Evolutionary conservation across 495 filamentous ascomycete genomes (phyloP).

Genomic region (Trichoderma asperelloides): DNA sequence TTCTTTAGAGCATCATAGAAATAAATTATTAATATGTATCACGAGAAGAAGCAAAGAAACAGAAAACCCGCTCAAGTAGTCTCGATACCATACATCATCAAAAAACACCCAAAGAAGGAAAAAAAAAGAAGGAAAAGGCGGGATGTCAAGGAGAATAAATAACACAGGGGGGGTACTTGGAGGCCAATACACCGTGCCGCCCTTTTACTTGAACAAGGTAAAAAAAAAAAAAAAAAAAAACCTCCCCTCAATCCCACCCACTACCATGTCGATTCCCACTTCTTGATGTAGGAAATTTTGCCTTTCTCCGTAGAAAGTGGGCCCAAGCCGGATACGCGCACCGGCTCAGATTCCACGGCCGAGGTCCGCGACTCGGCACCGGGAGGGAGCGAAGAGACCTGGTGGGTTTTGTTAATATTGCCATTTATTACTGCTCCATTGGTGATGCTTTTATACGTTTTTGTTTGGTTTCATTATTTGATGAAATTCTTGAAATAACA

Average conservation of each 20-base stretch:
- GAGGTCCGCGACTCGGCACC: background rate
- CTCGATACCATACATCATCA: background rate
- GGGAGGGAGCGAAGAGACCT: background rate
- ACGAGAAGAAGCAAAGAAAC: background rate
- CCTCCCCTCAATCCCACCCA: background rate
- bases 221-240: background rate
- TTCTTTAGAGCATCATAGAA: background rate
- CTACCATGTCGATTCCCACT: background rate
- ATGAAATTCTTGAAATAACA: background rate
- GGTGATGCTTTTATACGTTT: too few species aligned
- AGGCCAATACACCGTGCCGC: background rate
- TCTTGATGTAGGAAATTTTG: background rate
- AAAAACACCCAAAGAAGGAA: background rate
- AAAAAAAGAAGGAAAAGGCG: background rate
- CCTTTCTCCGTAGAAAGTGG: background rate
- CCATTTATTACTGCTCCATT: background rate
- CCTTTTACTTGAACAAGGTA: background rate
- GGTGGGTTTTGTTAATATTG: background rate
- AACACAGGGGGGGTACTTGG: background rate
- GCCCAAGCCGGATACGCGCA: background rate
- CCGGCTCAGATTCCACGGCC: conserved; percentile 1
- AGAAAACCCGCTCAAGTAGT: background rate
- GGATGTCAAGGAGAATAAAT: background rate
- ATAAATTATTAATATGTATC: background rate
- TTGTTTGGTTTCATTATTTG: too few species aligned